Base-by-base conservation (phyloP, 371 early-diverging fungal species). In the Catenaria anguillulae region DNA sequence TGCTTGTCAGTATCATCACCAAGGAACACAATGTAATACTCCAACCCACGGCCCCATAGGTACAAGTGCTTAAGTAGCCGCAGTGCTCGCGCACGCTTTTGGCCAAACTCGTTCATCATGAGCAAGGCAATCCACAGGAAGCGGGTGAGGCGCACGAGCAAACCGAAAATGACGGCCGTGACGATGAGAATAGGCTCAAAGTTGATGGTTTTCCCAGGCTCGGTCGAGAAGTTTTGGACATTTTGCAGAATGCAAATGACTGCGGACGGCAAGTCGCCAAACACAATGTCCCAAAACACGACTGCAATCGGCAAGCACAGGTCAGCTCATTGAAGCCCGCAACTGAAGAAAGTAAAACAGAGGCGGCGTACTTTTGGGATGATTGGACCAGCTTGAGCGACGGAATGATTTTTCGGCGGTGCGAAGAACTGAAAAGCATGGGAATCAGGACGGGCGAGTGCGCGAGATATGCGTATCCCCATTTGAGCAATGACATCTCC, bases 191-290 rank as follows among this genome's bases (percentile, higher is more conserved):
- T 26, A 12, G n/a, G 10, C 21, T 34, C 58, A 10, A 58, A 12
- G 24, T 34, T 58, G 17, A 58, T 17, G n/a, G 17, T 26, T 19
- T 13, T n/a, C n/a, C n/a, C n/a, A n/a, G 19, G 48, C 19, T 46
- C 19, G n/a, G 19, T n/a, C 21, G 21, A 46, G n/a, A 46, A 21
- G 48, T n/a, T n/a, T n/a, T n/a, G n/a, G 36, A n/a, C 15, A 10
- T 58, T 58, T 24, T 13, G 24, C 34, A 58, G 31, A 29, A 58
- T 24, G 24, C 35, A 58, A 2, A 58, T n/a, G 24, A 58, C 36
- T 19, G 58, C 58, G 26, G 43, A 58, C 36, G 58, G 58, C 29
- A 58, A 15, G 21, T 58, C 58, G 33, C 40, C 58, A 36, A 58
- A 58, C 35, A 58, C 31, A 33, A 58, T 58, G 58, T 58, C 58